Base-by-base conservation (phyloP, 768 basidiomycete genomes). In the Psilocybe cyanescens region DNA sequence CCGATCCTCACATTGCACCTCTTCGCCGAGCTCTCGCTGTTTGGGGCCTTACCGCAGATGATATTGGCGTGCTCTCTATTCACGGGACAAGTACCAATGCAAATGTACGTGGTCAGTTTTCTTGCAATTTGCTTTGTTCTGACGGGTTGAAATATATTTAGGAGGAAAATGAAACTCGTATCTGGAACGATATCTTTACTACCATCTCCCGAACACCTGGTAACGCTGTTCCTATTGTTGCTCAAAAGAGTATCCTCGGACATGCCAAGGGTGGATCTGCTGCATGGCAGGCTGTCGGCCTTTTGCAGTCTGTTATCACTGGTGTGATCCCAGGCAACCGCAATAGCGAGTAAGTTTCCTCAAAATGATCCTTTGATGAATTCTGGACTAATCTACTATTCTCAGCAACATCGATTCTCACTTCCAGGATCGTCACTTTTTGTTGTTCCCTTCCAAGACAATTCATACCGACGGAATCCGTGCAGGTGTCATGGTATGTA, bases 191-290 rank as follows among this genome's bases (percentile, higher is more conserved):
- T 61, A 89, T 97, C 72, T 91, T 99, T 77, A 86, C 84, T n/a
- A 85, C 86, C 46, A 89, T 98, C 65, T 86, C 87, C 44, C 94
- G 97, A 63, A 93, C 94, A 6, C 86, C 89, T 41, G 97, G 97
- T 57, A 99, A 99, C 74, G 95, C 96, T n/a, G 89, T 97, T 50
- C 97, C 97, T 4, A 88, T 97, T 70, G 91, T 99, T 75, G 95
- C 97, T 2, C 97, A 99, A 76, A 99, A 99, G 85, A 94, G 91
- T 74, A 83, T 99, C 53, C 90, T 97, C 31, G 97, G 97, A 62
- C 97, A 99, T 73, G 90, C 97, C 9, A 99, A 99, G 83, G 97
- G 97, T 75, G 97, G 97, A 62, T 94, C 97, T n/a, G 97, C 97
- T 57, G 92, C 95, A 1, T 98, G 95, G 97, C 94, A 95, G 78